These are phyloP conservation scores for Salix caprea DNA, from an alignment of 345 rosid genomes.

Conservation along the genomic window DNA sequence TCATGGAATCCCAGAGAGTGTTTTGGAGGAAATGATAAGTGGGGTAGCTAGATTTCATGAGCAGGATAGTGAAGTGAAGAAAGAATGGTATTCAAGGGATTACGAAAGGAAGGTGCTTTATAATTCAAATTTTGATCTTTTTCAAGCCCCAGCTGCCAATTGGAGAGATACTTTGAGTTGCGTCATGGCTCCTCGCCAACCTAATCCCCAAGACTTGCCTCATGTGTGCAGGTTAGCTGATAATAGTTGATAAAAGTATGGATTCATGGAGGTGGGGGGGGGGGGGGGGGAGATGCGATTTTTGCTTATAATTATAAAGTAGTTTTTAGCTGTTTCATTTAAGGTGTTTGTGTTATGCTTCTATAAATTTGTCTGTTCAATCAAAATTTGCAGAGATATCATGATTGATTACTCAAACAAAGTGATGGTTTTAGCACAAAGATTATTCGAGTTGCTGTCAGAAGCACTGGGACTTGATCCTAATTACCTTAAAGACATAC, in stretches of 20 bases:
- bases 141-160: background rate
- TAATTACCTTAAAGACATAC: background rate
- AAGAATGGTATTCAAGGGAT: conserved; percentile 5
- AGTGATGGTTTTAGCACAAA: background rate
- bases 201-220: conserved; percentile 9
- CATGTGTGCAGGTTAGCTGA: conserved; percentile 5
- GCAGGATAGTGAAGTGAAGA: background rate
- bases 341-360: too few relatives aligned
- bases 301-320: too few relatives aligned
- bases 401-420: conserved; percentile 1
- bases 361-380: too few relatives aligned
- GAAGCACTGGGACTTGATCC: background rate
- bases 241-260: too few relatives aligned
- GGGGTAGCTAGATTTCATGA: conserved; percentile 7
- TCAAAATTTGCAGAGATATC: background rate
- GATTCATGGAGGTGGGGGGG: too few relatives aligned
- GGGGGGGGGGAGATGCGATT: too few relatives aligned
- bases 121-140: conserved; percentile 8
- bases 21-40: background rate
- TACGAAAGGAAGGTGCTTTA: background rate
- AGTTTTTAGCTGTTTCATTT: too few relatives aligned
- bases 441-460: conserved; percentile 1
- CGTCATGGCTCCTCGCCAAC: background rate
- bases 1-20: conserved; percentile 3
- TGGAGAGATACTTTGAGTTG: conserved; percentile 13